A percentile compares a stretch with the other conserved stretches of the same genome.
These are phyloP conservation scores for Fusarium setosum DNA, from an alignment of 2,329 filamentous ascomycete genomes.

Conservation along the genomic window DNA sequence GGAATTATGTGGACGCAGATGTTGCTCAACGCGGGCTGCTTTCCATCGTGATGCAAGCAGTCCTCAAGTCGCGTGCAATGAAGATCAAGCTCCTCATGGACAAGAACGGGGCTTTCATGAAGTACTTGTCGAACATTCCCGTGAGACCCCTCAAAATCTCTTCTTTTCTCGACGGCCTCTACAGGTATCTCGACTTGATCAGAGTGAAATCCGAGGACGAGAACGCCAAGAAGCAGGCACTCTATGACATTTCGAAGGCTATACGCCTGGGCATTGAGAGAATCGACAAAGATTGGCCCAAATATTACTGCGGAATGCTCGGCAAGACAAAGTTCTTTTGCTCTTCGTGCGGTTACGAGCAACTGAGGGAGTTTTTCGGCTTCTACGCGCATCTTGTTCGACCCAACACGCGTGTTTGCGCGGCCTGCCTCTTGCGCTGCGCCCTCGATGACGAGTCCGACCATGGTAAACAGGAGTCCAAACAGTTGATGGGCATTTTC, in stretches of 20 bases:
- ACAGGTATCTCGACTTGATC: constrained; percentile 43
- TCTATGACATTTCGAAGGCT: constrained; percentile 50
- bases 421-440: constrained; percentile 45
- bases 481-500: constrained; percentile 29
- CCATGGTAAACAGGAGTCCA: constrained; percentile 41
- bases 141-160: constrained; percentile 43
- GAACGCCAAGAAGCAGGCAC: constrained; percentile 25
- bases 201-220: not conserved
- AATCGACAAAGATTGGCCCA: constrained; percentile 31
- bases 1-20: constrained; percentile 38
- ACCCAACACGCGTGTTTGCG: constrained; percentile 39
- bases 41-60: constrained; percentile 47
- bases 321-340: constrained; percentile 43
- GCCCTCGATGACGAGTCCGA: constrained; percentile 46
- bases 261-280: constrained; percentile 43
- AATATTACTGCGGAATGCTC: constrained; percentile 43
- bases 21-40: constrained; percentile 49
- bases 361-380: constrained; percentile 46
- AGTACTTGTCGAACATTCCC: constrained; percentile 45
- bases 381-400: not conserved
- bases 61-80: constrained; percentile 48
- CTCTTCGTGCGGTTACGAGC: constrained; percentile 49
- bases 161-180: constrained; percentile 48
- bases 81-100: constrained; percentile 45
- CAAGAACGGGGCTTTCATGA: constrained; percentile 43